phyloP scores from a whole-genome alignment of 345 rosid species.

The Citrus maxima region DNA sequence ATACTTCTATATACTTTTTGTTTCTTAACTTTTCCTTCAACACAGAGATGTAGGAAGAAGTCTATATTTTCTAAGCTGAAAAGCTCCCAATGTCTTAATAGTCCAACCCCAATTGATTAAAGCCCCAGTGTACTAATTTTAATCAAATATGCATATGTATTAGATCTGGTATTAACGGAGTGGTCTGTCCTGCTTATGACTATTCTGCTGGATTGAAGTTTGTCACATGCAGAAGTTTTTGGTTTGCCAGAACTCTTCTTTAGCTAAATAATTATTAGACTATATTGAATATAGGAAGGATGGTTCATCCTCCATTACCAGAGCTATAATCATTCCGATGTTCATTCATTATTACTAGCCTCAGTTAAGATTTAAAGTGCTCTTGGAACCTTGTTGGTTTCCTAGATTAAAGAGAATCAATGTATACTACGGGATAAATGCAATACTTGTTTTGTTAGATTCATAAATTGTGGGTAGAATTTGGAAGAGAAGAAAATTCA shows the following conservation, averaged over 20 bases:
- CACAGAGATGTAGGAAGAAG: background rate
- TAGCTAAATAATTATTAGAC: background rate
- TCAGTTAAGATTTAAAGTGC: background rate
- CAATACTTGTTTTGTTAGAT: background rate
- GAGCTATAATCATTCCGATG: background rate
- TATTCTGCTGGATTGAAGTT: background rate
- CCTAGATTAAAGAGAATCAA: background rate
- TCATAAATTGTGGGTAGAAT: background rate
- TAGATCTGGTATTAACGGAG: no score
- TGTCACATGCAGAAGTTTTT: background rate
- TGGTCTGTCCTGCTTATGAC: no score
- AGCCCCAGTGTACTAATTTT: no score
- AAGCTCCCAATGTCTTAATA: background rate
- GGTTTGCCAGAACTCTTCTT: background rate
- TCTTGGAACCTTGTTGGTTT: background rate
- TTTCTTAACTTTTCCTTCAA: conserved; percentile 5
- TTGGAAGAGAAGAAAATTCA: background rate
- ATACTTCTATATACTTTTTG: conserved; percentile 1
- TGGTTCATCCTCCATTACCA: background rate
- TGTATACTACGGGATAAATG: background rate
- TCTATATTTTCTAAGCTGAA: background rate
- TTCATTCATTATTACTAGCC: background rate
- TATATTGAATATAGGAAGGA: background rate
- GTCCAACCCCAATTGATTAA: no score
- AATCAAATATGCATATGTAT: no score